A percentile compares a stretch with the other conserved stretches of the same genome.
Evolutionary conservation across 768 basidiomycete genomes (phyloP).

Genomic region (Lentinula edodes): DNA sequence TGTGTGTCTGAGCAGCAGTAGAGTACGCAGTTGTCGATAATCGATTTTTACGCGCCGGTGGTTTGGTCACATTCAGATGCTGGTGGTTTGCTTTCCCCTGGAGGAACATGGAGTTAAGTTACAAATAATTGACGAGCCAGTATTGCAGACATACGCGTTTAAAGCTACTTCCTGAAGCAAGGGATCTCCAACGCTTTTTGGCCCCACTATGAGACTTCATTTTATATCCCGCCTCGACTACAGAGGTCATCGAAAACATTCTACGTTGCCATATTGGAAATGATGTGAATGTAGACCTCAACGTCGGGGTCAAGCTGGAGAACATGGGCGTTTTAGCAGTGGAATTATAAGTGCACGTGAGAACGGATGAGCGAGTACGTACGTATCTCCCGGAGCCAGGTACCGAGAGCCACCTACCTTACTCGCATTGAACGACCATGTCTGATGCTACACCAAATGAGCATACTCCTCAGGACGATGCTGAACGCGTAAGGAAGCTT

Average conservation of each 20-base stretch:
- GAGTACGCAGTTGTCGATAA: constrained; percentile 66
- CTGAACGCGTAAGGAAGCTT: constrained; percentile 58
- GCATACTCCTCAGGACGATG: constrained; percentile 65
- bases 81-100: constrained; percentile 69
- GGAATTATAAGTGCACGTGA: neutral
- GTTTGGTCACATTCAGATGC: constrained; percentile 69
- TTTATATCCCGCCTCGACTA: constrained; percentile 61
- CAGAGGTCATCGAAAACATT: constrained; percentile 55
- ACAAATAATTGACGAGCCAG: neutral
- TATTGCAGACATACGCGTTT: constrained; percentile 55
- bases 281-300: constrained; percentile 6
- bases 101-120: neutral
- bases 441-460: constrained; percentile 16
- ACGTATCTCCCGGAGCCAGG: neutral
- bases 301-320: constrained; percentile 3
- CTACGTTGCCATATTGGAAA: constrained; percentile 21
- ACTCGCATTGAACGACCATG: neutral
- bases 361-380: neutral
- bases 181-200: constrained; percentile 74
- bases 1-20: constrained; percentile 55
- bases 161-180: constrained; percentile 59
- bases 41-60: constrained; percentile 58
- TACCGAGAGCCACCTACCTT: neutral
- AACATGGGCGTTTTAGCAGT: constrained; percentile 16
- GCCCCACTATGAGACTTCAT: constrained; percentile 77